Conservation (phyloP, 768 basidiomycete species). For the Glaciozyma antarctica region DNA sequence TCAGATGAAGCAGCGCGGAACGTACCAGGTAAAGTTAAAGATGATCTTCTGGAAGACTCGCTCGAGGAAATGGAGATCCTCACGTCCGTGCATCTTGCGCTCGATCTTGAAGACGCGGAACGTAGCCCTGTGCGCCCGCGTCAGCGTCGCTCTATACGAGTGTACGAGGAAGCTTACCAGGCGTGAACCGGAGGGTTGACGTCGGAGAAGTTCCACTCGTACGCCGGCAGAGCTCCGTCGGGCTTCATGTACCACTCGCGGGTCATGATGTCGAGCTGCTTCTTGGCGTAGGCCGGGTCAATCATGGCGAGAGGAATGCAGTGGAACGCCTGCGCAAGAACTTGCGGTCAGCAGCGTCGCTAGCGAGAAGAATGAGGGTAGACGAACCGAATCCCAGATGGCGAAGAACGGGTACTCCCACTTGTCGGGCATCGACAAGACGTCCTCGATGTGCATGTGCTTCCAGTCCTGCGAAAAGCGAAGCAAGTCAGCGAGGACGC, state of each 20-base stretch:
- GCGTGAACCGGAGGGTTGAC: constrained; percentile 99
- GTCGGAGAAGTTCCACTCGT: constrained; percentile 92
- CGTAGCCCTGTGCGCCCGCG: constrained; percentile 57
- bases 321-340: constrained; percentile 94
- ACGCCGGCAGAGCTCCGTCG: constrained; percentile 95
- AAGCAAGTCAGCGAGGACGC: neutral
- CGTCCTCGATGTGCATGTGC: constrained; percentile 88
- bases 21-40: constrained; percentile 90
- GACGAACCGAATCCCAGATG: constrained; percentile 44
- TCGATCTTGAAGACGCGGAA: constrained; percentile 99
- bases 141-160: neutral
- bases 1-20: neutral
- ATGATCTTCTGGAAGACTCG: constrained; percentile 96
- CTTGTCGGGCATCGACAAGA: constrained; percentile 99
- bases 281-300: constrained; percentile 91
- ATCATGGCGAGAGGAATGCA: constrained; percentile 95
- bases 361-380: neutral
- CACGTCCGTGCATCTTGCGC: constrained; percentile 81
- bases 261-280: constrained; percentile 89
- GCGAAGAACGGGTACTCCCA: constrained; percentile 99
- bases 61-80: constrained; percentile 86
- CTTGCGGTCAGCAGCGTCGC: neutral
- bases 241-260: constrained; percentile 98
- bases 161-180: constrained; percentile 50
- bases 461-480: constrained; percentile 66